Percentiles rank a stretch among this genome's conserved stretches.
Conservation (phyloP, 495 filamentous ascomycete species). For the Neurospora tetrasperma region DNA sequence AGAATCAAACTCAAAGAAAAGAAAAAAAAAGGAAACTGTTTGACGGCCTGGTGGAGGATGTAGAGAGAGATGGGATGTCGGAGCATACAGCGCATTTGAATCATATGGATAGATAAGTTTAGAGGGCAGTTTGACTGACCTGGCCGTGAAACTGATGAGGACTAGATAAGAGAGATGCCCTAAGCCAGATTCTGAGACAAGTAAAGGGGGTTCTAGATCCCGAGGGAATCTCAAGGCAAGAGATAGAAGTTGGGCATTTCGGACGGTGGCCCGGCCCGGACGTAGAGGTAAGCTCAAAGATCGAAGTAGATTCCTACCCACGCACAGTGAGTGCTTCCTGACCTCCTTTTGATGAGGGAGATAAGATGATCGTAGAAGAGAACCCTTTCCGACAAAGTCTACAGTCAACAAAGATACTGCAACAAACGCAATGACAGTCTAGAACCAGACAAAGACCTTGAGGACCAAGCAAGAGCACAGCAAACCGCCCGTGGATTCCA, state of each 20-base stretch:
- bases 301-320: background rate
- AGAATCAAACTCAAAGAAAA: constrained; percentile 1
- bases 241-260: constrained; percentile 16
- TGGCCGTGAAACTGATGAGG: constrained; percentile 6
- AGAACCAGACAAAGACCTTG: background rate
- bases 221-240: constrained; percentile 15
- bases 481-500: background rate
- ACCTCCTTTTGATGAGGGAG: background rate
- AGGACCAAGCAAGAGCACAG: background rate
- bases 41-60: constrained; percentile 18
- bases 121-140: background rate
- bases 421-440: background rate
- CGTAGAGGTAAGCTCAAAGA: background rate
- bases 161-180: constrained; percentile 15
- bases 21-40: constrained; percentile 3
- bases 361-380: background rate
- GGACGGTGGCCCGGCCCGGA: background rate
- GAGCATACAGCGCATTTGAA: constrained; percentile 26
- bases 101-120: constrained; percentile 20
- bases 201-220: constrained; percentile 15
- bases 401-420: background rate
- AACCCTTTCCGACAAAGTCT: background rate
- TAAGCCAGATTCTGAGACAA: constrained; percentile 20
- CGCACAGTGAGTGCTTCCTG: background rate
- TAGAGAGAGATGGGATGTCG: constrained; percentile 17